These are phyloP conservation scores for Colletotrichum sp. DNA, from an alignment of 2,329 filamentous ascomycete species.

Conservation along the genomic window DNA sequence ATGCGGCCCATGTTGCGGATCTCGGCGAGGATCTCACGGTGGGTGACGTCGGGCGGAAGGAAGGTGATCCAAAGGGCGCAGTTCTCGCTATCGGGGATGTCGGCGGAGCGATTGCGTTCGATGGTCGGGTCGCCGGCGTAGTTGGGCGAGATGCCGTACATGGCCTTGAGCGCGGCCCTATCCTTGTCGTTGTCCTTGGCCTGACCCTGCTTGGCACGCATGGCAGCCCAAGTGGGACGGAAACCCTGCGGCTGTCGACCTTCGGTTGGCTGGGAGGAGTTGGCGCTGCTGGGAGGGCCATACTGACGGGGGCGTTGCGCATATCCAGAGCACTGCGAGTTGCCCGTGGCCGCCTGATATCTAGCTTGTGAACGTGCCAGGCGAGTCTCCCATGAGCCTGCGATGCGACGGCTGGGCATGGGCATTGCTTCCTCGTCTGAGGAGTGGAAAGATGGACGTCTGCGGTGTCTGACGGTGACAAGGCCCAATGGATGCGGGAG, in stretches of 20 bases:
- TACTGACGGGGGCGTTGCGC: background rate
- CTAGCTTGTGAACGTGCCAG: background rate
- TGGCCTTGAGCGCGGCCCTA: background rate
- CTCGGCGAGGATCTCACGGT: constrained; percentile 46
- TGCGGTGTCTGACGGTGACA: background rate
- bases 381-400: background rate
- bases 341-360: background rate
- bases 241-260: background rate
- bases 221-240: constrained; percentile 6
- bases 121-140: constrained; percentile 44
- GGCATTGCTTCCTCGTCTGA: background rate
- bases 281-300: background rate
- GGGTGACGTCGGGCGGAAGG: constrained; percentile 48
- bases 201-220: background rate
- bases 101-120: constrained; percentile 41
- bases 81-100: constrained; percentile 46
- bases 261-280: background rate
- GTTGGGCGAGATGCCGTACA: constrained; percentile 31
- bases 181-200: background rate
- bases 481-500: background rate
- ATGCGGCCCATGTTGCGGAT: constrained; percentile 55
- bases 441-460: background rate
- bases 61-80: constrained; percentile 60
- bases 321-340: background rate
- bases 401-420: background rate